phyloP scores from a whole-genome alignment of 2,329 filamentous ascomycete genomes.

The Aspergillus alliaceus region DNA sequence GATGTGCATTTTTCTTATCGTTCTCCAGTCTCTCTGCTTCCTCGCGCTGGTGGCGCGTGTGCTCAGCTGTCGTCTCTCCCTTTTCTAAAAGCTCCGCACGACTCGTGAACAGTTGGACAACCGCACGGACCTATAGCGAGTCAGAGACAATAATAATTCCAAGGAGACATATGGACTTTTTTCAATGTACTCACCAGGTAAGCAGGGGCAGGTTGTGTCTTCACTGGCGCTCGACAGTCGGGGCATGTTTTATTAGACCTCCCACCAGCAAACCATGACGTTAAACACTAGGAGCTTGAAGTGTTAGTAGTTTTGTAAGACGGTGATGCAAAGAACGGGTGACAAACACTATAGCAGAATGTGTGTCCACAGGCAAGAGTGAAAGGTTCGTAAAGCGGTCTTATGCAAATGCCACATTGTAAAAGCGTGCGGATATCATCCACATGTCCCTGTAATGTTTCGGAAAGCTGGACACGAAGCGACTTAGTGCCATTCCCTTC shows the following conservation, averaged over 20 bases:
- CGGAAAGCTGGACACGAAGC: constrained; percentile 31
- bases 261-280: constrained; percentile 56
- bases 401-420: constrained; percentile 69
- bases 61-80: constrained; percentile 64
- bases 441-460: constrained; percentile 55
- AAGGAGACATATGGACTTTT: neutral
- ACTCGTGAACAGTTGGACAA: constrained; percentile 63
- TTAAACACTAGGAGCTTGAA: constrained; percentile 52
- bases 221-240: constrained; percentile 63
- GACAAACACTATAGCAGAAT: constrained; percentile 66
- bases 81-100: constrained; percentile 61
- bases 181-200: constrained; percentile 54
- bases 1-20: constrained; percentile 57
- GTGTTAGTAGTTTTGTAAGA: constrained; percentile 4
- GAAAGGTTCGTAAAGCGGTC: constrained; percentile 68
- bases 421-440: constrained; percentile 61
- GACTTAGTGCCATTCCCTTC: constrained; percentile 14
- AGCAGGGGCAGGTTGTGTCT: constrained; percentile 61
- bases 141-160: constrained; percentile 9
- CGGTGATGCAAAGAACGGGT: neutral
- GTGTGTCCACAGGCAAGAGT: constrained; percentile 69
- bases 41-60: constrained; percentile 57
- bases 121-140: constrained; percentile 56
- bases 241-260: constrained; percentile 65
- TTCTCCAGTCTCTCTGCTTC: constrained; percentile 60